Percentiles rank a stretch among this genome's conserved stretches.
These are phyloP conservation scores for Gastrodia elata DNA, from an alignment of 106 monocot species.

Conservation along the genomic window DNA sequence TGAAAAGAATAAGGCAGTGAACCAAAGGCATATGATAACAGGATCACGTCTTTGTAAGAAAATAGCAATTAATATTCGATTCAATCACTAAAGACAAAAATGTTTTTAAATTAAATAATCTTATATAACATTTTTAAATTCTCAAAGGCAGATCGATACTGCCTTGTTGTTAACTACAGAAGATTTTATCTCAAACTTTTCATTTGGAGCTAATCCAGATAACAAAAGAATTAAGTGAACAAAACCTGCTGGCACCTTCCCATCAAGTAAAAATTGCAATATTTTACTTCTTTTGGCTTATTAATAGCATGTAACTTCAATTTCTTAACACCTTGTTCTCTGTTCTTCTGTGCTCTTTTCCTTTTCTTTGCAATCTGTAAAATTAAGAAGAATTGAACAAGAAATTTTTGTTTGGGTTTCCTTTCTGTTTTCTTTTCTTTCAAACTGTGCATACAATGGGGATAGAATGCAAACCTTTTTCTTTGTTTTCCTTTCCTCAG, in stretches of 20 bases:
- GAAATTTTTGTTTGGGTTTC: neutral
- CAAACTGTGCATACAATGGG: neutral
- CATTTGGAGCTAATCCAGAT: neutral
- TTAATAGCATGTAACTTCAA: constrained; percentile 55
- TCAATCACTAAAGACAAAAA: neutral
- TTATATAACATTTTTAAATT: neutral
- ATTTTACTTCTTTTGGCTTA: constrained; percentile 61
- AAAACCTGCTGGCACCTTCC: constrained; percentile 86
- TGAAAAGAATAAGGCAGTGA: neutral
- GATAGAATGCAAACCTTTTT: constrained; percentile 37
- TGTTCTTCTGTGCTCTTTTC: constrained; percentile 65
- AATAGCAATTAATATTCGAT: neutral
- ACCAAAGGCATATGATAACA: neutral
- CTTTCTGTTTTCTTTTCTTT: neutral
- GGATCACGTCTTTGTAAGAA: neutral
- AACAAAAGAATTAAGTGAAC: neutral
- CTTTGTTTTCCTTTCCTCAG: constrained; percentile 59
- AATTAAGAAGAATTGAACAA: neutral
- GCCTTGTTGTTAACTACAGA: neutral
- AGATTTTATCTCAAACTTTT: neutral
- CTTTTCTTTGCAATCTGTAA: constrained; percentile 72
- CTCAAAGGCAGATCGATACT: neutral
- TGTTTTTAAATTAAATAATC: neutral
- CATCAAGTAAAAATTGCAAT: constrained; percentile 59
- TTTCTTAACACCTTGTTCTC: constrained; percentile 71